These are phyloP conservation scores for Albugo laibachii DNA, from an alignment of 352 stramenopile genomes.

Conservation along the genomic window DNA sequence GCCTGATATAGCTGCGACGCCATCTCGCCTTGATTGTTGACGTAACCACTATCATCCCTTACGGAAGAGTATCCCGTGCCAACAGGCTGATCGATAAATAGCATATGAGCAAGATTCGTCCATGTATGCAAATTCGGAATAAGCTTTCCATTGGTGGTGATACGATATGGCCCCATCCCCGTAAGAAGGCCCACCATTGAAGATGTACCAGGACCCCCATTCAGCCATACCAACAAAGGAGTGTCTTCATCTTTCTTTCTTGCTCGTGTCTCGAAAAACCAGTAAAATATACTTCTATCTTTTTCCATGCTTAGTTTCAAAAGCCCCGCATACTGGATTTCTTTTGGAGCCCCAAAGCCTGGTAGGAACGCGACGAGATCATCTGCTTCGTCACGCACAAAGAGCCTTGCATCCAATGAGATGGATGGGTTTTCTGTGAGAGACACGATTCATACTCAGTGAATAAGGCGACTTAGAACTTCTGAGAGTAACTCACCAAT, in stretches of 20 bases:
- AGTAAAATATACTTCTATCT: slow-evolving; percentile 46
- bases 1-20: slow-evolving; percentile 83
- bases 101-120: slow-evolving; percentile 60
- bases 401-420: no score
- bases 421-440: no score
- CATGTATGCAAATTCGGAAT: slow-evolving; percentile 48
- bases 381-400: slow-evolving; percentile 1
- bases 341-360: slow-evolving; percentile 38
- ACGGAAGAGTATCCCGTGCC: slow-evolving; percentile 62
- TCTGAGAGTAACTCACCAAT: no score
- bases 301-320: slow-evolving; percentile 2
- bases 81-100: slow-evolving; percentile 71
- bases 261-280: slow-evolving; percentile 63
- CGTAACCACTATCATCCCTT: slow-evolving; percentile 45
- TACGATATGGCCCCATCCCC: slow-evolving; percentile 63
- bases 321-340: slow-evolving; percentile 28
- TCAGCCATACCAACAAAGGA: slow-evolving; percentile 63
- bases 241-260: slow-evolving; percentile 20
- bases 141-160: slow-evolving; percentile 38
- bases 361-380: slow-evolving; percentile 40
- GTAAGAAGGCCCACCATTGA: slow-evolving; percentile 62
- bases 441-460: no score
- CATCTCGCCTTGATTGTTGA: slow-evolving; percentile 42
- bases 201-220: slow-evolving; percentile 49
- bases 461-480: no score